Conservation (phyloP, 345 rosid species). For the Arabis alpina region DNA sequence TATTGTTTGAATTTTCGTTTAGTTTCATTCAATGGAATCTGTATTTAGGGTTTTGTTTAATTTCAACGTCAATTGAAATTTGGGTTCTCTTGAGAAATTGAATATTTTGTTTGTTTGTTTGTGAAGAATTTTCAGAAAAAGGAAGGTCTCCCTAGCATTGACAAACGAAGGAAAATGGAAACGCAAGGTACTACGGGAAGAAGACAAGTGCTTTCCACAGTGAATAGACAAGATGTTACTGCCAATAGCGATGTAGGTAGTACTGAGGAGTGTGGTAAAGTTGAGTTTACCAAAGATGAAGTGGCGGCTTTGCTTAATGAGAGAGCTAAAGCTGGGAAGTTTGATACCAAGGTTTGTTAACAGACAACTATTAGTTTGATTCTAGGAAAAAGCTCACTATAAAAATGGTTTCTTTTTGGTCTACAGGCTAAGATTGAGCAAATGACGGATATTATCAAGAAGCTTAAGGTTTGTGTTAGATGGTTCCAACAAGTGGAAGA, state of each 20-base stretch:
- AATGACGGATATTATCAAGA: constrained; percentile 57
- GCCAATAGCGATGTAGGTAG: constrained; percentile 44
- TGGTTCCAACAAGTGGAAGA: constrained; percentile 79
- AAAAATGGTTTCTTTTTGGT: not conserved
- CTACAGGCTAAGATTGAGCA: constrained; percentile 69
- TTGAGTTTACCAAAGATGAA: constrained; percentile 74
- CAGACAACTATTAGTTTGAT: not conserved
- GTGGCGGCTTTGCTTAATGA: constrained; percentile 73
- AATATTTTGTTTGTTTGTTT: not conserved
- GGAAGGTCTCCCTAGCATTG: constrained; percentile 53
- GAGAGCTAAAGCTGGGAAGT: constrained; percentile 69
- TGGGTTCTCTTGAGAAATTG: not conserved
- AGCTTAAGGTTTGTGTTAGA: constrained; percentile 72
- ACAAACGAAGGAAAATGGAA: constrained; percentile 70
- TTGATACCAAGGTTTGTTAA: constrained; percentile 70
- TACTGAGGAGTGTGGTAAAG: constrained; percentile 47
- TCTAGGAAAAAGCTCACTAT: too few relatives aligned
- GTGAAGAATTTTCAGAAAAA: constrained; percentile 50
- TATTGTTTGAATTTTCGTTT: not conserved
- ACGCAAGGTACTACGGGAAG: constrained; percentile 47
- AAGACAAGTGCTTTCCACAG: constrained; percentile 55
- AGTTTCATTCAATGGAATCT: not conserved
- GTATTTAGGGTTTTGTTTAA: too few relatives aligned
- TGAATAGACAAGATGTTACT: constrained; percentile 57
- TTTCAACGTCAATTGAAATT: not conserved